Evolutionary conservation across 768 basidiomycete species (phyloP).

Genomic region (Sporobolomyces pararoseus): DNA sequence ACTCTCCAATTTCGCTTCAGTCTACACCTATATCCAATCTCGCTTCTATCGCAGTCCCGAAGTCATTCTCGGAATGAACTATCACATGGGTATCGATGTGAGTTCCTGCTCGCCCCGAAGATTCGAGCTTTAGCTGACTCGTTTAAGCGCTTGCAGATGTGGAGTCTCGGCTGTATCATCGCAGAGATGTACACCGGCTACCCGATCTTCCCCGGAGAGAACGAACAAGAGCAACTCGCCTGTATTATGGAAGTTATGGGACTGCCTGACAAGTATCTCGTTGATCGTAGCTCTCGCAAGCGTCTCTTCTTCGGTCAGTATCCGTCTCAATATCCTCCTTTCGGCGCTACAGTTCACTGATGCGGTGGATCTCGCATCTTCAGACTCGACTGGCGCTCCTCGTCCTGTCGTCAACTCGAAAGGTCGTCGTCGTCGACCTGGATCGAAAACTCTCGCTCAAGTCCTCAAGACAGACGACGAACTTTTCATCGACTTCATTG

Average conservation of each 20-base stretch:
- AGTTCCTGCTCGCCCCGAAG: neutral
- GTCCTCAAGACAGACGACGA: slow-evolving; percentile 90
- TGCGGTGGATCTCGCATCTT: neutral
- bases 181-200: slow-evolving; percentile 96
- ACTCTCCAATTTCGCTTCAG: neutral
- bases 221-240: slow-evolving; percentile 94
- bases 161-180: slow-evolving; percentile 96
- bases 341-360: neutral
- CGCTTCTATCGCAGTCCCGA: slow-evolving; percentile 58
- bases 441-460: slow-evolving; percentile 80
- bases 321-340: neutral
- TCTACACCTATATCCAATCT: slow-evolving; percentile 2
- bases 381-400: slow-evolving; percentile 89
- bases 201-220: slow-evolving; percentile 98
- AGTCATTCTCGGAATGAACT: slow-evolving; percentile 97
- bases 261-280: slow-evolving; percentile 86
- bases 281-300: slow-evolving; percentile 88
- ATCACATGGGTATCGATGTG: slow-evolving; percentile 73
- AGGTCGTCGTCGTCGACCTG: slow-evolving; percentile 84
- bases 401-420: slow-evolving; percentile 94
- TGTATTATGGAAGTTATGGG: slow-evolving; percentile 99
- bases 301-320: slow-evolving; percentile 89
- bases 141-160: slow-evolving; percentile 69
- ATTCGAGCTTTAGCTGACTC: neutral
- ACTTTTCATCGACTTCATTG: slow-evolving; percentile 91